A percentile compares a stretch with the other conserved stretches of the same genome.
phyloP scores from a whole-genome alignment of 2,329 filamentous ascomycete genomes.

The Fusarium acutatum region DNA sequence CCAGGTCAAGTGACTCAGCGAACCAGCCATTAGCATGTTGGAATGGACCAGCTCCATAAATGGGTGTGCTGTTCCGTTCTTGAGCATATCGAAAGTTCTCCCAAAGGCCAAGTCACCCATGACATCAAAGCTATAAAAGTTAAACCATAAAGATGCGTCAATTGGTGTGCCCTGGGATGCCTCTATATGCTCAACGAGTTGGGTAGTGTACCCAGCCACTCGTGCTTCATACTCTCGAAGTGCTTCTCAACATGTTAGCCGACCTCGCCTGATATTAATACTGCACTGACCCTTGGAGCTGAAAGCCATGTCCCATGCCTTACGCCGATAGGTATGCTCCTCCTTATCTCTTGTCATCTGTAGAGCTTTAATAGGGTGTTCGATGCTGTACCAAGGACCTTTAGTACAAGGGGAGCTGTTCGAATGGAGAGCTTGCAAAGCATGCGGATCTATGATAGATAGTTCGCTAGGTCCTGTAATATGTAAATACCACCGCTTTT shows the following conservation, averaged over 20 bases:
- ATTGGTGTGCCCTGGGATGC: background rate
- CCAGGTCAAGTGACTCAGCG: background rate
- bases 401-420: background rate
- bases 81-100: background rate
- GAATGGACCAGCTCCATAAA: background rate
- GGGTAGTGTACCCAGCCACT: background rate
- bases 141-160: background rate
- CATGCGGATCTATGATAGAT: background rate
- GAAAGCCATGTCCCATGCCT: background rate
- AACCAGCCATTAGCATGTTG: background rate
- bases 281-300: background rate
- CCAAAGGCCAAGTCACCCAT: background rate
- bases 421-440: background rate
- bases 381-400: background rate
- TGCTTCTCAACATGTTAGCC: background rate
- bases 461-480: background rate
- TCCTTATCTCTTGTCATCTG: background rate
- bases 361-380: background rate
- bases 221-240: background rate
- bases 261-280: fast-evolving
- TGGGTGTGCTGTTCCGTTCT: background rate
- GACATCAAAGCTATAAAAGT: background rate
- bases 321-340: background rate
- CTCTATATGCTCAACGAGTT: background rate
- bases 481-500: background rate